Evolutionary conservation across 495 filamentous ascomycete species (phyloP).

Genomic region (Lindgomyces ingoldianus): DNA sequence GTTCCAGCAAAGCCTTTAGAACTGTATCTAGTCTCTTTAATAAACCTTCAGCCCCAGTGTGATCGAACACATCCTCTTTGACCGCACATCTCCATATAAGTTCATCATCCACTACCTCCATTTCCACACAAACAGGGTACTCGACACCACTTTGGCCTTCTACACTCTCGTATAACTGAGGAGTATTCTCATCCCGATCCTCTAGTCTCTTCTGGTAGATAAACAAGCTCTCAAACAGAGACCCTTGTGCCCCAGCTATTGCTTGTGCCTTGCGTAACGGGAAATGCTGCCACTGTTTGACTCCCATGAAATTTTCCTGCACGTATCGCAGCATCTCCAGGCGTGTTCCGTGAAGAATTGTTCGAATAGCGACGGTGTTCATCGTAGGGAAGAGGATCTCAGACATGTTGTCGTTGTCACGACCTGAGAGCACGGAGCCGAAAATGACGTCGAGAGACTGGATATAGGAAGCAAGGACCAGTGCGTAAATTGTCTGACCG

Average conservation of each 20-base stretch:
- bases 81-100: constrained; percentile 72
- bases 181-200: neutral
- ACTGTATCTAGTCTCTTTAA: constrained; percentile 57
- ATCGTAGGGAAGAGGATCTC: constrained; percentile 73
- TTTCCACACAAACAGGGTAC: constrained; percentile 77
- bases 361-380: constrained; percentile 70
- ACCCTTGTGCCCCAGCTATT: constrained; percentile 40
- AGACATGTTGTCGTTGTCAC: constrained; percentile 59
- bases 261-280: constrained; percentile 64
- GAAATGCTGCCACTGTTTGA: constrained; percentile 64
- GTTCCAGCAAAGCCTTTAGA: constrained; percentile 53
- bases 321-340: constrained; percentile 64
- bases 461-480: constrained; percentile 58
- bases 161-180: constrained; percentile 57
- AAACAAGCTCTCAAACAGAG: constrained; percentile 64
- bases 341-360: constrained; percentile 62
- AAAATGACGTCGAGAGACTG: constrained; percentile 65
- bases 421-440: constrained; percentile 70
- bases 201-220: constrained; percentile 59
- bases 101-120: constrained; percentile 59
- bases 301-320: constrained; percentile 54
- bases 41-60: constrained; percentile 49
- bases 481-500: constrained; percentile 65
- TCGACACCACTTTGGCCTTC: constrained; percentile 65
- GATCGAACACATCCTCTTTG: constrained; percentile 55